Conservation (phyloP, 257 asterid species). For the Gentiana macrophylla region DNA sequence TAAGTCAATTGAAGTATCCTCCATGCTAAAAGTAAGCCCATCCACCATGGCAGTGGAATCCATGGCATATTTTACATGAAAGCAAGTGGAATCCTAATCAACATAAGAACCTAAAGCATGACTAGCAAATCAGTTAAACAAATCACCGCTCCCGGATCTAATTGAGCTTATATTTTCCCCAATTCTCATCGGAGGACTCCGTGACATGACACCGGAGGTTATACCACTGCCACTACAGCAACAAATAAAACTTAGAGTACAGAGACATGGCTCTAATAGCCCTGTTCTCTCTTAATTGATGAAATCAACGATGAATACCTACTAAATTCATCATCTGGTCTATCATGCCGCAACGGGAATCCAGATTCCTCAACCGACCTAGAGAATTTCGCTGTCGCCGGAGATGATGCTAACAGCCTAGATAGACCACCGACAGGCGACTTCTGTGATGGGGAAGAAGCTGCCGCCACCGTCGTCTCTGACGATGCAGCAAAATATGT, state of each 20-base stretch:
- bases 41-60: conserved; percentile 31
- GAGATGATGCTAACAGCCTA: too few species aligned
- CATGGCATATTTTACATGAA: conserved; percentile 23
- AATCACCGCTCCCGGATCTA: conserved; percentile 27
- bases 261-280: conserved; percentile 81
- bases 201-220: conserved; percentile 27
- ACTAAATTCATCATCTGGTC: conserved; percentile 62
- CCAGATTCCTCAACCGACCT: conserved; percentile 51
- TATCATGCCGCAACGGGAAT: conserved; percentile 69
- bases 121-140: conserved; percentile 61
- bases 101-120: too few species aligned
- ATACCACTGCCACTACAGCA: conserved; percentile 25
- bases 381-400: too few species aligned
- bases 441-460: conserved; percentile 41
- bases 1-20: conserved; percentile 37
- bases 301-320: conserved; percentile 30
- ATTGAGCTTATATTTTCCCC: too few species aligned
- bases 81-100: conserved; percentile 15
- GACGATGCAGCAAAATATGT: conserved; percentile 51
- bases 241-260: conserved; percentile 59
- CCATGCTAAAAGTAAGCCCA: conserved; percentile 81
- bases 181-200: conserved; percentile 43
- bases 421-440: conserved; percentile 44
- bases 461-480: neutral
- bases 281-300: conserved; percentile 59